These are phyloP conservation scores for Cladosporium sp. DNA, from an alignment of 2,329 filamentous ascomycete species.

Conservation along the genomic window DNA sequence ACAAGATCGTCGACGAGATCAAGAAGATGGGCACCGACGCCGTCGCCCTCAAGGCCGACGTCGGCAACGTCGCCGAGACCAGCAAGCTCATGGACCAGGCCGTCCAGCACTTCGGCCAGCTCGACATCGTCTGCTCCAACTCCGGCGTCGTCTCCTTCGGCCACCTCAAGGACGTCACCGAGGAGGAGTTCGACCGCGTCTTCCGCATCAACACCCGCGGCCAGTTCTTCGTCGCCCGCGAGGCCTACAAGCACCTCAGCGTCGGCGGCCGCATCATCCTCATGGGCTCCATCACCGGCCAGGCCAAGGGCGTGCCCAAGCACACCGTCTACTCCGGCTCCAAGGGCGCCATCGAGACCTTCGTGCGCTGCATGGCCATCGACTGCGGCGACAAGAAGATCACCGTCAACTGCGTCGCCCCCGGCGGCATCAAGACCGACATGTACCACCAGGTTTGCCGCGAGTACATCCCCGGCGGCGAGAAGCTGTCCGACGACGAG, in stretches of 20 bases:
- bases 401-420: constrained; percentile 56
- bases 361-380: constrained; percentile 49
- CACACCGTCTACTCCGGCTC: constrained; percentile 49
- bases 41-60: constrained; percentile 61
- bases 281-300: constrained; percentile 52
- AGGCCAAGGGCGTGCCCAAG: constrained; percentile 51
- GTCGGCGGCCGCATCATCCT: constrained; percentile 48
- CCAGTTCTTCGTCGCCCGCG: constrained; percentile 57
- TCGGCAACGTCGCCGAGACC: constrained; percentile 59
- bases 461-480: constrained; percentile 56
- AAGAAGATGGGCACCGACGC: constrained; percentile 56
- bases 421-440: constrained; percentile 51
- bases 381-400: constrained; percentile 50
- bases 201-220: constrained; percentile 57
- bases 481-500: constrained; percentile 50
- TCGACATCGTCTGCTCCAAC: constrained; percentile 67
- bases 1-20: constrained; percentile 61
- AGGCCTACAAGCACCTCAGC: constrained; percentile 49
- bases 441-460: constrained; percentile 59
- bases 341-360: constrained; percentile 51
- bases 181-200: constrained; percentile 53
- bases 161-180: constrained; percentile 48
- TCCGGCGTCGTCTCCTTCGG: constrained; percentile 52
- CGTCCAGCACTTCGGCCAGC: constrained; percentile 56
- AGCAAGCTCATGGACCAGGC: constrained; percentile 58